Percentiles rank a stretch among this genome's conserved stretches.
Conservation (phyloP, 2,329 filamentous ascomycete species). For the Fusarium nanum region DNA sequence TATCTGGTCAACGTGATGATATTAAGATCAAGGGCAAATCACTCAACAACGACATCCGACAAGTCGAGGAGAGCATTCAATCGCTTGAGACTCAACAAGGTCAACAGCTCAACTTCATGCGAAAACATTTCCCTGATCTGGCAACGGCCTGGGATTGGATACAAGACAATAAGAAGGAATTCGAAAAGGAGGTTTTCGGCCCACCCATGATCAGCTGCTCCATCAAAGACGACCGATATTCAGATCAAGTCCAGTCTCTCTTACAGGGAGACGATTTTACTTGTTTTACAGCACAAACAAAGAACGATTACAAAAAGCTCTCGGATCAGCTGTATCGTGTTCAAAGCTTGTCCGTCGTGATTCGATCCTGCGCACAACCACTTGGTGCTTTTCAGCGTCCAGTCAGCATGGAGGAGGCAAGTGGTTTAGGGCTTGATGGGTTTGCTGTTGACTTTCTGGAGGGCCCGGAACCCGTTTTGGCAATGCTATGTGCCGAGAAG, state of each 20-base stretch:
- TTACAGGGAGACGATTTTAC: slow-evolving; percentile 64
- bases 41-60: slow-evolving; percentile 54
- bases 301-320: slow-evolving; percentile 79
- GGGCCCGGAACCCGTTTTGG: slow-evolving; percentile 84
- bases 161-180: slow-evolving; percentile 73
- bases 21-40: slow-evolving; percentile 56
- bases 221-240: slow-evolving; percentile 77
- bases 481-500: slow-evolving; percentile 85
- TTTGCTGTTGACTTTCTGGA: slow-evolving; percentile 83
- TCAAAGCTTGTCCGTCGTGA: slow-evolving; percentile 76
- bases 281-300: slow-evolving; percentile 82
- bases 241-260: slow-evolving; percentile 65
- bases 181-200: slow-evolving; percentile 82
- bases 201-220: slow-evolving; percentile 85
- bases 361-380: slow-evolving; percentile 70
- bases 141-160: slow-evolving; percentile 85
- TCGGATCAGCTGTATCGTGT: slow-evolving; percentile 71
- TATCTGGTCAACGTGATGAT: slow-evolving; percentile 55
- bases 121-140: slow-evolving; percentile 70
- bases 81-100: slow-evolving; percentile 79
- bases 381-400: slow-evolving; percentile 67
- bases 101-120: slow-evolving; percentile 76
- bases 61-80: slow-evolving; percentile 62
- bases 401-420: slow-evolving; percentile 66
- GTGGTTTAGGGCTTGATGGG: slow-evolving; percentile 75